Evolutionary conservation across 2,329 filamentous ascomycete species (phyloP).

Genomic region (Biscogniauxia sp.): DNA sequence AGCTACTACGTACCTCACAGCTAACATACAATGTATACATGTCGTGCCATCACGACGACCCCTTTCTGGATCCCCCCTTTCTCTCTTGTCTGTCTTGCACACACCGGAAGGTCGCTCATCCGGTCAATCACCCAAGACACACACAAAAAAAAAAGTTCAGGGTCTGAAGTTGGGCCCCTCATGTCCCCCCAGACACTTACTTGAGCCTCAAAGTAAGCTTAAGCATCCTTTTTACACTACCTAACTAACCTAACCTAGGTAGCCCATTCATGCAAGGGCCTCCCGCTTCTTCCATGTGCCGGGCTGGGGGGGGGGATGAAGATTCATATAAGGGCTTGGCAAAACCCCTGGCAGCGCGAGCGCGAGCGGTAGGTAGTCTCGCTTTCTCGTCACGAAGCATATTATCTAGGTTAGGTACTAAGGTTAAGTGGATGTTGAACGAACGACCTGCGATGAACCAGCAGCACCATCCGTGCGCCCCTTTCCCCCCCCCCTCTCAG

Average conservation of each 20-base stretch:
- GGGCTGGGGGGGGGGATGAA: background rate
- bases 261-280: background rate
- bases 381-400: too few species aligned
- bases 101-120: slow-evolving; percentile 2
- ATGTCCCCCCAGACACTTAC: background rate
- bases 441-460: background rate
- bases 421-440: too few species aligned
- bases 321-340: too few species aligned
- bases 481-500: background rate
- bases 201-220: background rate
- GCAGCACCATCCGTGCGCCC: background rate
- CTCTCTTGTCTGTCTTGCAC: background rate
- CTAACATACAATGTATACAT: too few species aligned
- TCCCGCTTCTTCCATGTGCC: background rate
- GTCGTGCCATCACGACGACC: too few species aligned
- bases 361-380: too few species aligned
- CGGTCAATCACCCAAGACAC: slow-evolving; percentile 3
- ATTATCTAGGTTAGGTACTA: too few species aligned
- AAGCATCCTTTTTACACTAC: background rate
- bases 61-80: too few species aligned
- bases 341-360: too few species aligned
- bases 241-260: too few species aligned
- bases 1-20: too few species aligned
- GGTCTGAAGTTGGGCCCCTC: background rate
- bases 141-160: background rate